A percentile compares a stretch with the other conserved stretches of the same genome.
Conservation (phyloP, 108 stramenopile genomes). For the Cylindrotheca fusiformis region DNA sequence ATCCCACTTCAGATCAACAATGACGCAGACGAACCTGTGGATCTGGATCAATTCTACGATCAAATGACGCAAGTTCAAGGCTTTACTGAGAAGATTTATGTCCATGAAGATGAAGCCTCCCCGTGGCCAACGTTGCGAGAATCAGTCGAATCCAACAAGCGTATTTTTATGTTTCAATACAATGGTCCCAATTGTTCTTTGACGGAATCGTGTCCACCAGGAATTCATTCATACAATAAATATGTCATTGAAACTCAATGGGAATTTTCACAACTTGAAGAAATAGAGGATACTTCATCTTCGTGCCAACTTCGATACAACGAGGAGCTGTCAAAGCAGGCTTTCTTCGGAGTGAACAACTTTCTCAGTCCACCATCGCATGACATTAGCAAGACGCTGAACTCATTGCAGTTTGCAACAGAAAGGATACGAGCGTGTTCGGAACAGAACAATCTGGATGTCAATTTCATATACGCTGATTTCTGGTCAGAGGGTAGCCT, state of each 20-base stretch:
- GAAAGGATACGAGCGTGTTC: conserved; percentile 39
- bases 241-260: conserved; percentile 69
- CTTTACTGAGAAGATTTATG: conserved; percentile 25
- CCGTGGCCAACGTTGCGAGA: conserved; percentile 65
- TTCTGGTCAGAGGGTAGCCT: conserved; percentile 65
- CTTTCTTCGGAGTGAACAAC: conserved; percentile 57
- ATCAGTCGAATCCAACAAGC: conserved; percentile 40
- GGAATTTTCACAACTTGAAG: conserved; percentile 35
- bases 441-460: conserved; percentile 13
- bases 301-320: conserved; percentile 52
- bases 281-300: conserved; percentile 33
- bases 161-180: conserved; percentile 64
- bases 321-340: conserved; percentile 5
- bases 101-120: conserved; percentile 6
- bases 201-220: conserved; percentile 39
- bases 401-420: conserved; percentile 27
- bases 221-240: conserved; percentile 41
- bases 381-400: conserved; percentile 26
- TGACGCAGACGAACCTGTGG: conserved; percentile 30
- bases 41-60: conserved; percentile 27
- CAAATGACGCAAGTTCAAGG: conserved; percentile 26
- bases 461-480: conserved; percentile 53
- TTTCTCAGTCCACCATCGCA: conserved; percentile 44
- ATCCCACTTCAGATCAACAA: conserved; percentile 57
- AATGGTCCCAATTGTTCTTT: conserved; percentile 53